Base-by-base conservation (phyloP, 2,329 filamentous ascomycete species). In the Epichloe gansuensis region DNA sequence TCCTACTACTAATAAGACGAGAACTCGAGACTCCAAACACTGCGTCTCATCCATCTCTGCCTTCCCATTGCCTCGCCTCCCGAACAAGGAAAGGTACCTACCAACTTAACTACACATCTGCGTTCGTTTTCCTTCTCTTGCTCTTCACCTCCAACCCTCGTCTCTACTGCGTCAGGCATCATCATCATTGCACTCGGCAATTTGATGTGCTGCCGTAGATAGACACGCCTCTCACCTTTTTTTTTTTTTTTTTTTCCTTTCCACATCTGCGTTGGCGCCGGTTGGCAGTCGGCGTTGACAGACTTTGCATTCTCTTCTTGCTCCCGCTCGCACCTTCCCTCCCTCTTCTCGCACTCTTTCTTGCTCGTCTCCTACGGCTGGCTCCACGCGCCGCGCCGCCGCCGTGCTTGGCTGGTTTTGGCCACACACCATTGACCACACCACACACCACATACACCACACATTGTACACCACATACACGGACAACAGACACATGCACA, bases 121-220 rank as follows among this genome's bases (percentile, higher is more conserved):
- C 17, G 25, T 21, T 17, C 49, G 31, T 31, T 46, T 49, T 23
- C 17, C 49, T 51, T 46, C 49, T 45, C 28, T 28, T 46, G 49
- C 49, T 46, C 43, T 43, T 51, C 41, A 46, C 42, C 31, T 23
- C 37, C 37, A 13, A n/a, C 6, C 34, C 34, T 17, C 28, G 25
- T 7, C 49, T 28, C 11, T 23, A 37, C 41, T 12, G 13, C 51
- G 34, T 53, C 46, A 42, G 39, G 17, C 17, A 17, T 25, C 46
- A 49, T 49, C 51, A 49, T 48, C 46, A 15, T 38, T 53, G 51
- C 41, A 45, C 51, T 5, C 23, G 41, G 23, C 15, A 31, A 45
- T 7, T 12, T 34, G 11, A 6, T 45, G 21, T 49, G 13, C 46
- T 25, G 46, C 23, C 6, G 12, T 53, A 21, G 28, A 21, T 39